A percentile compares a stretch with the other conserved stretches of the same genome.
Conservation (phyloP, 2,329 filamentous ascomycete species). For the Pezicula neosporulosa region DNA sequence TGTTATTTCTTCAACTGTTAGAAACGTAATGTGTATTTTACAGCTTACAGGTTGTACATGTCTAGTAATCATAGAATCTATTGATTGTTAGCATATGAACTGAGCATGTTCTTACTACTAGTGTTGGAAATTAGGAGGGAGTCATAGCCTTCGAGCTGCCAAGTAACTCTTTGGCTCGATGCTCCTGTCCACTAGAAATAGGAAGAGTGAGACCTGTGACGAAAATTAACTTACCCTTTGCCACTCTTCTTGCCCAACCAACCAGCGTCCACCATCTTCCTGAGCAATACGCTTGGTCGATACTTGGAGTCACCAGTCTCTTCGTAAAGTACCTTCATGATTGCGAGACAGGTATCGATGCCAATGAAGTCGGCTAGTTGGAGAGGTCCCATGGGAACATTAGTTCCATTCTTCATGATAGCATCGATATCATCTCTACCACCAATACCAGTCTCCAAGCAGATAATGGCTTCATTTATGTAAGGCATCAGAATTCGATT, state of each 20-base stretch:
- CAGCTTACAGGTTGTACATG: background rate
- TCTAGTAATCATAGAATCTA: constrained; percentile 30
- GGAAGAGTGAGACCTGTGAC: background rate
- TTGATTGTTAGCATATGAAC: constrained; percentile 11
- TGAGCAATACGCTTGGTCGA: constrained; percentile 78
- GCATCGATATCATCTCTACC: constrained; percentile 87
- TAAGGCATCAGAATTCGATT: constrained; percentile 99
- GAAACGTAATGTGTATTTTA: too few relatives aligned
- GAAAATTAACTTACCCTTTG: constrained; percentile 56
- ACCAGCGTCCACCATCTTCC: constrained; percentile 96
- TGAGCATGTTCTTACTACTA: background rate
- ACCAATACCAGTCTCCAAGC: constrained; percentile 89
- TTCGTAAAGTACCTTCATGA: constrained; percentile 90
- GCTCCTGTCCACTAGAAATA: too few relatives aligned
- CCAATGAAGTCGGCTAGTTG: constrained; percentile 96
- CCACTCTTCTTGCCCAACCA: constrained; percentile 98
- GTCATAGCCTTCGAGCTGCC: background rate
- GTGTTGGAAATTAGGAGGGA: background rate
- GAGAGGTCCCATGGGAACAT: constrained; percentile 96
- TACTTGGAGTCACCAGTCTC: constrained; percentile 98
- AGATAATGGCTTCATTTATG: constrained; percentile 97
- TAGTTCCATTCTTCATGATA: constrained; percentile 99
- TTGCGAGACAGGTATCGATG: constrained; percentile 90
- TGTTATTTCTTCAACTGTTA: too few relatives aligned
- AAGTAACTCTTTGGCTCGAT: too few relatives aligned